Evolutionary conservation across 768 basidiomycete genomes (phyloP).

Genomic region (Sarcomyxa edulis): DNA sequence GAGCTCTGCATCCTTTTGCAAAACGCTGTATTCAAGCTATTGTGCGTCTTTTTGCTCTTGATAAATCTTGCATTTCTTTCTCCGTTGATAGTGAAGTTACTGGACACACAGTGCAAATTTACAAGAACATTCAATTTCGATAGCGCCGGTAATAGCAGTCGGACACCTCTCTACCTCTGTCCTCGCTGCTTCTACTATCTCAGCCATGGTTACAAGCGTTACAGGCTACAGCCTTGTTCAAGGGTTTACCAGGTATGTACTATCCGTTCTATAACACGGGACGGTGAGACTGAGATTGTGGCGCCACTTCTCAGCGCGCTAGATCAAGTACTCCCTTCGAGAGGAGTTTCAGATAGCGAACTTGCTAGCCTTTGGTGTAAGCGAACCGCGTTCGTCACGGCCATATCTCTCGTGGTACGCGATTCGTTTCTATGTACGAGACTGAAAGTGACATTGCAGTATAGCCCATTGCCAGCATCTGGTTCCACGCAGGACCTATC

Average conservation of each 20-base stretch:
- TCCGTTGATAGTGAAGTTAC: not conserved
- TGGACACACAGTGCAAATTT: not conserved
- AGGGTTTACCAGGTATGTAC: not conserved
- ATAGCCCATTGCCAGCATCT: constrained; percentile 1
- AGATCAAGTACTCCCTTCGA: not conserved
- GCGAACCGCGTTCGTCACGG: not conserved
- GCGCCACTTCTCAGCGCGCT: constrained; percentile 1
- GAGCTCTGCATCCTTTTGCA: constrained; percentile 1
- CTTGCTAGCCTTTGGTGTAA: constrained; percentile 1
- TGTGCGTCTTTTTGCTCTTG: not conserved
- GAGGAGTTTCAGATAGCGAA: not conserved
- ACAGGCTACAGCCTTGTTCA: constrained; percentile 7
- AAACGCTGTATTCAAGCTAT: not conserved
- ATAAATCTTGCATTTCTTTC: not conserved
- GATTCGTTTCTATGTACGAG: not conserved
- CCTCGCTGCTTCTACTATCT: constrained; percentile 5
- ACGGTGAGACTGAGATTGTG: too few species aligned
- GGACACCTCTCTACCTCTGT: constrained; percentile 6
- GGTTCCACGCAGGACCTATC: not conserved
- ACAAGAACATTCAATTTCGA: constrained; percentile 4
- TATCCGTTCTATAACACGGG: too few species aligned
- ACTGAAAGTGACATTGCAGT: not conserved
- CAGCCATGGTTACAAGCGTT: constrained; percentile 5
- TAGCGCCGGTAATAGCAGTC: constrained; percentile 5
- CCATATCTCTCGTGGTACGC: not conserved